Evolutionary conservation across 257 asterid genomes (phyloP).

Genomic region (Solanum habrochaites): DNA sequence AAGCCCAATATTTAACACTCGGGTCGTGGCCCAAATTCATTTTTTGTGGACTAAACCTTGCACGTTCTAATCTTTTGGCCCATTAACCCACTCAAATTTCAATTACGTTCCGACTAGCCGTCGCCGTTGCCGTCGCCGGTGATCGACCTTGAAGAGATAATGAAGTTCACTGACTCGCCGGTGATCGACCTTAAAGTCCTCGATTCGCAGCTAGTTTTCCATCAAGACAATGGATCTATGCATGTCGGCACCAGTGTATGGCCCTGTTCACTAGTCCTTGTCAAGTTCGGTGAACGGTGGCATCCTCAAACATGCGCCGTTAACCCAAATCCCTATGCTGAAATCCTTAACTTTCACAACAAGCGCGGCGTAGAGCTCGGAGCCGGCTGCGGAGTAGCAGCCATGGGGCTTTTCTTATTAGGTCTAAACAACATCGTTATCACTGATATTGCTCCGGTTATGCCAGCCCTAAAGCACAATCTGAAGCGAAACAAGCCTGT

Average conservation of each 20-base stretch:
- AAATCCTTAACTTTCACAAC: conserved; percentile 49
- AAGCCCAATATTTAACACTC: background rate
- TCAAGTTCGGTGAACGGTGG: conserved; percentile 96
- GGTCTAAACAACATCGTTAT: conserved; percentile 66
- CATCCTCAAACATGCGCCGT: conserved; percentile 31
- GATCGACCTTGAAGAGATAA: conserved; percentile 36
- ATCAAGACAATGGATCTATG: conserved; percentile 93
- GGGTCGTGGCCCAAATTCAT: background rate
- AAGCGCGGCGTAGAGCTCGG: conserved; percentile 84
- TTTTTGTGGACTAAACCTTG: background rate
- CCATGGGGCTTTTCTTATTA: conserved; percentile 68
- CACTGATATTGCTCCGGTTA: conserved; percentile 91
- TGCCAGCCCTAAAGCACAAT: conserved; percentile 87
- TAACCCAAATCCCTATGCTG: conserved; percentile 55
- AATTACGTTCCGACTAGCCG: conserved; percentile 9
- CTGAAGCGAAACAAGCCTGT: conserved; percentile 66
- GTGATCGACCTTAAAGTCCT: conserved; percentile 58
- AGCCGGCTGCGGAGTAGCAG: conserved; percentile 81
- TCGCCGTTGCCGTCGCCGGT: conserved; percentile 70
- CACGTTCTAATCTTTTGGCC: background rate
- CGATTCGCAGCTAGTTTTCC: conserved; percentile 50
- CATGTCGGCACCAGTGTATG: conserved; percentile 98
- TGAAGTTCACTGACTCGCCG: conserved; percentile 90
- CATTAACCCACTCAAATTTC: background rate
- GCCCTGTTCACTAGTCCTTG: conserved; percentile 87